Percentiles rank a stretch among this genome's conserved stretches.
These are phyloP conservation scores for Roridomyces roridus DNA, from an alignment of 768 basidiomycete species.

Conservation along the genomic window DNA sequence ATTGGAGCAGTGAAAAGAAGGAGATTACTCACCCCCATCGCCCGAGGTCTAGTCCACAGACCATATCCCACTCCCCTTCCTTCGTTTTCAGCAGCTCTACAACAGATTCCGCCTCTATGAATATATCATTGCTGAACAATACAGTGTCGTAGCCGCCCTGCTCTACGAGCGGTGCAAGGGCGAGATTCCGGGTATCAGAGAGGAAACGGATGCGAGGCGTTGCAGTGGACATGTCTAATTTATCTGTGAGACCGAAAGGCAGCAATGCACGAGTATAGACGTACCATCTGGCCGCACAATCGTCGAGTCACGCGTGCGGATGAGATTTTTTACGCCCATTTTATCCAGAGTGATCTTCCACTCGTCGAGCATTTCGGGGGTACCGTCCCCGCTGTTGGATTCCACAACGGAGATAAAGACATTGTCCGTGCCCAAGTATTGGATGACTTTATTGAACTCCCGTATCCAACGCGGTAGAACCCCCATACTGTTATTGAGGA, in stretches of 20 bases:
- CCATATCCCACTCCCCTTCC: slow-evolving; percentile 48
- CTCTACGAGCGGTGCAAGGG: slow-evolving; percentile 44
- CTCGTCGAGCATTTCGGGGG: slow-evolving; percentile 36
- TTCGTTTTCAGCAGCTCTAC: slow-evolving; percentile 45
- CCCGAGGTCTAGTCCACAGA: slow-evolving; percentile 47
- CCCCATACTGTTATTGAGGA: slow-evolving; percentile 44
- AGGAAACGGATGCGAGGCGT: slow-evolving; percentile 42
- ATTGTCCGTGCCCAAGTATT: slow-evolving; percentile 47
- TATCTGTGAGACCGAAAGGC: not conserved
- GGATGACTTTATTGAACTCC: slow-evolving; percentile 41
- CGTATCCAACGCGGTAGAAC: slow-evolving; percentile 47
- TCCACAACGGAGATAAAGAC: slow-evolving; percentile 34
- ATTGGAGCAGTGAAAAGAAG: not conserved
- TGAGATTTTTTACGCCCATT: slow-evolving; percentile 33
- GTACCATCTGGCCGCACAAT: slow-evolving; percentile 26
- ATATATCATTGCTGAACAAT: slow-evolving; percentile 50
- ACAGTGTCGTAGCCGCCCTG: slow-evolving; percentile 44
- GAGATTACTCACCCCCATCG: slow-evolving; percentile 35
- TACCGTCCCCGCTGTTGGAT: slow-evolving; percentile 42
- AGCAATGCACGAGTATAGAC: not conserved
- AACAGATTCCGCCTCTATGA: slow-evolving; percentile 45
- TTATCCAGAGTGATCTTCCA: slow-evolving; percentile 31
- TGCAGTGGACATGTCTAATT: slow-evolving; percentile 27
- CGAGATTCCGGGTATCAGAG: slow-evolving; percentile 45
- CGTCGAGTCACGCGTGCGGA: slow-evolving; percentile 34